Conservation (phyloP, 2,329 filamentous ascomycete species). For the Sporothrix euskadiensis region DNA sequence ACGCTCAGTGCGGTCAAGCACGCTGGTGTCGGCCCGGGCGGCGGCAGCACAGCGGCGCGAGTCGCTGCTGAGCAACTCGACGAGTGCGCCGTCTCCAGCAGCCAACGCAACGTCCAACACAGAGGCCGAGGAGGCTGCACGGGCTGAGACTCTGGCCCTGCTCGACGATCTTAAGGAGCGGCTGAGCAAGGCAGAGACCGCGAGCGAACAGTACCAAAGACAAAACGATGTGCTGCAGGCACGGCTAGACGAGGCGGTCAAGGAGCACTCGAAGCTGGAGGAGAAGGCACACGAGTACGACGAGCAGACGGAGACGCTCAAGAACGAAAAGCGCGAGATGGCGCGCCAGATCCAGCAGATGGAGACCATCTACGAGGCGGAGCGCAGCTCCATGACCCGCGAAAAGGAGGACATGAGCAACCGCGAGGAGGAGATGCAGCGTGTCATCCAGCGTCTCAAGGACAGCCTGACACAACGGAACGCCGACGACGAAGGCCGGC, state of each 20-base stretch:
- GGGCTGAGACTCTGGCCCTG: conserved; percentile 74
- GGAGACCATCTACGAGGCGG: conserved; percentile 88
- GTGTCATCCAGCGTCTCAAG: conserved; percentile 87
- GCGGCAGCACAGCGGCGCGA: conserved; percentile 56
- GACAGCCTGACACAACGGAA: conserved; percentile 76
- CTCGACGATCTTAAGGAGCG: conserved; percentile 84
- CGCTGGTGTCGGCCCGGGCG: conserved; percentile 70
- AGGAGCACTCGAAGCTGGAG: conserved; percentile 81
- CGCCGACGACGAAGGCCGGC: conserved; percentile 61
- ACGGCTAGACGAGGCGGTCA: conserved; percentile 80
- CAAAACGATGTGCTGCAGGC: conserved; percentile 82
- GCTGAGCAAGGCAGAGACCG: conserved; percentile 74
- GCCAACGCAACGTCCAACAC: conserved; percentile 25
- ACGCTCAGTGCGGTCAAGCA: conserved; percentile 64
- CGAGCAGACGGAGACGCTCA: conserved; percentile 75
- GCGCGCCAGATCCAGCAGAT: conserved; percentile 84
- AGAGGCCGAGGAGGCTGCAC: conserved; percentile 67
- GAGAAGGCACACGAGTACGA: conserved; percentile 85
- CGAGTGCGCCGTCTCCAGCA: conserved; percentile 1
- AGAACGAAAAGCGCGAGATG: conserved; percentile 81
- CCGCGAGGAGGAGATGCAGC: conserved; percentile 86
- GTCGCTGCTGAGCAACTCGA: conserved; percentile 45
- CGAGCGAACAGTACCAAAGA: conserved; percentile 77
- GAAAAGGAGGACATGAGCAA: conserved; percentile 87
- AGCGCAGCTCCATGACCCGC: conserved; percentile 81